phyloP scores from a whole-genome alignment of 176 grass and related monocot species.

The Aegilops bicornis region DNA sequence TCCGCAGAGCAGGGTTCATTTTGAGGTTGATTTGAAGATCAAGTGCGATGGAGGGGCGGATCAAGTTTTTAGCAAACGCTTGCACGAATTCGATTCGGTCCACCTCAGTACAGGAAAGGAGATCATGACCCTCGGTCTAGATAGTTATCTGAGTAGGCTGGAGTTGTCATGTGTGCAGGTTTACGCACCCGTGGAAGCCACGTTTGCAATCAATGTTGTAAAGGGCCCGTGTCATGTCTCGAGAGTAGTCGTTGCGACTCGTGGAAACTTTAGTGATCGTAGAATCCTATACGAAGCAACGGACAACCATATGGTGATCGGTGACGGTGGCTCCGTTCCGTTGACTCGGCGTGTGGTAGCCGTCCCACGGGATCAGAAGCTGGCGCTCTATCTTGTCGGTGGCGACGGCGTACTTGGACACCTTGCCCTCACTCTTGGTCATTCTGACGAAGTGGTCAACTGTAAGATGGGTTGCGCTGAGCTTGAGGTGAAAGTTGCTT shows the following conservation, averaged over 20 bases:
- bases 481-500: neutral
- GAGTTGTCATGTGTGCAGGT: neutral
- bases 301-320: neutral
- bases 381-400: neutral
- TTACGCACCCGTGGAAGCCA: neutral
- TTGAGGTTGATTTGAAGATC: neutral
- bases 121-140: too few species aligned
- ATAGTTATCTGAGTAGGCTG: neutral
- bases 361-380: neutral
- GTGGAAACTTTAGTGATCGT: neutral
- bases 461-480: neutral
- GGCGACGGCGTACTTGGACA: neutral
- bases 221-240: neutral
- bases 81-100: neutral
- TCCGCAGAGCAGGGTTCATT: neutral
- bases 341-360: neutral
- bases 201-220: neutral
- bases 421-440: neutral
- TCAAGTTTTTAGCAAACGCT: neutral
- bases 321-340: neutral
- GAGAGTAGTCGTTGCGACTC: neutral
- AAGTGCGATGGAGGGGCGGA: neutral
- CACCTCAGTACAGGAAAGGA: neutral
- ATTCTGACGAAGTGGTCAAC: neutral
- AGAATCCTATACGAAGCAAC: neutral